Evolutionary conservation across 495 filamentous ascomycete genomes (phyloP).

Genomic region (Podospora pseudopauciseta): DNA sequence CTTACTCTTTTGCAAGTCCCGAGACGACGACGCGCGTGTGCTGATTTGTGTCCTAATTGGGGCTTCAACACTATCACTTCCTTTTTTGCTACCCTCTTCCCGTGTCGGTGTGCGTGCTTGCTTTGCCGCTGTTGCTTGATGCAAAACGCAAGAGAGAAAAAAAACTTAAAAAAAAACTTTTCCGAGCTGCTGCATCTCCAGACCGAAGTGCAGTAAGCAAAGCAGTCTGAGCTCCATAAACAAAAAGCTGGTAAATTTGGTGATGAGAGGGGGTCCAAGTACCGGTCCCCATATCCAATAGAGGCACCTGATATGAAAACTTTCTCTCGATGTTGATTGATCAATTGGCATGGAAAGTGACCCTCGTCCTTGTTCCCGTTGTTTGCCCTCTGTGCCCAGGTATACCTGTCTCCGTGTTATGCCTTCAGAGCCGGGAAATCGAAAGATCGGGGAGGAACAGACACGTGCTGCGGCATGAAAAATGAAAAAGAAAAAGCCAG

Average conservation of each 20-base stretch:
- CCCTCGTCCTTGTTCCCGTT: constrained; percentile 12
- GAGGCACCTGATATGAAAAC: neutral
- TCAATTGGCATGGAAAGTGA: neutral
- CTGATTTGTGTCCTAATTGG: constrained; percentile 2
- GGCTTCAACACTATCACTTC: neutral
- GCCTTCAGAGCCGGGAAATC: constrained; percentile 10
- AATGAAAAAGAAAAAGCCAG: neutral
- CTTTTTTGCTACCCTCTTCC: neutral
- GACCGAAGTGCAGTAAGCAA: neutral
- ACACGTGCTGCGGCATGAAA: neutral
- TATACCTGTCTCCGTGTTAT: neutral
- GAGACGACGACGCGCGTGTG: neutral
- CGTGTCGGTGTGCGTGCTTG: neutral
- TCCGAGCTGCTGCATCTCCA: neutral
- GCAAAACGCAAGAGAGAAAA: too few species aligned
- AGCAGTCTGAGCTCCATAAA: neutral
- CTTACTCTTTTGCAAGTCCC: neutral
- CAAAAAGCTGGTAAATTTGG: constrained; percentile 1
- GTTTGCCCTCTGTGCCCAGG: neutral
- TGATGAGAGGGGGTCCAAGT: neutral
- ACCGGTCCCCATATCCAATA: neutral
- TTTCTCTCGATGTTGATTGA: neutral
- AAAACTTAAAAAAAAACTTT: neutral
- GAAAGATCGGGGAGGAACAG: neutral
- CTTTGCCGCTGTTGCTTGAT: neutral